phyloP scores from a whole-genome alignment of 1,139 yeast species.

The Starmera stellimalicola region DNA sequence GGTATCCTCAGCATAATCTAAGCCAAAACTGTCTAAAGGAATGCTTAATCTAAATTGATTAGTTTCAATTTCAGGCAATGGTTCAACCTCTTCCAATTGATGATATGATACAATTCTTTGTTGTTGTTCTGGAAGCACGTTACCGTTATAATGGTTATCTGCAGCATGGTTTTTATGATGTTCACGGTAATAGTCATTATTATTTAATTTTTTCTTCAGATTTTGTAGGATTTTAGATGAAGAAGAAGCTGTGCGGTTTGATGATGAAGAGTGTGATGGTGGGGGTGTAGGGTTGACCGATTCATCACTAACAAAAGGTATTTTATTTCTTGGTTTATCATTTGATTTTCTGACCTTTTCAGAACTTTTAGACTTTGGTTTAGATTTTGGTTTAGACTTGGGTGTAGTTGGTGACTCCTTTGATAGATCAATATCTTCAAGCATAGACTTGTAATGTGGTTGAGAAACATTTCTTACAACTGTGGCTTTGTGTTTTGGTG shows the following conservation, averaged over 20 bases:
- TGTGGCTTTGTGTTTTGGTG: background rate
- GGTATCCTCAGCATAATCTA: slow-evolving; percentile 7
- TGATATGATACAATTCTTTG: slow-evolving; percentile 3
- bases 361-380: slow-evolving; percentile 4
- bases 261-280: background rate
- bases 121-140: background rate
- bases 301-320: background rate
- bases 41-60: slow-evolving; percentile 19
- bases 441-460: slow-evolving; percentile 16
- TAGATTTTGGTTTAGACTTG: slow-evolving; percentile 9
- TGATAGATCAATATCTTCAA: slow-evolving; percentile 4
- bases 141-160: background rate
- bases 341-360: no score
- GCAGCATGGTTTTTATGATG: no score
- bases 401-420: no score
- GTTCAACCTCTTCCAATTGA: slow-evolving; percentile 4
- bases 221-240: background rate
- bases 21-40: slow-evolving; percentile 16
- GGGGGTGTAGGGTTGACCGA: background rate
- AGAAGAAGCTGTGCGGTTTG: background rate
- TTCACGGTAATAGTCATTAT: no score
- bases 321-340: background rate
- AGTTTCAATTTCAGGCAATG: slow-evolving; percentile 18
- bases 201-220: background rate
- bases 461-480: slow-evolving; percentile 10